Percentiles rank a stretch among this genome's conserved stretches.
phyloP scores from a whole-genome alignment of 1,139 yeast genomes.

The Sugiyamaella novakii region DNA sequence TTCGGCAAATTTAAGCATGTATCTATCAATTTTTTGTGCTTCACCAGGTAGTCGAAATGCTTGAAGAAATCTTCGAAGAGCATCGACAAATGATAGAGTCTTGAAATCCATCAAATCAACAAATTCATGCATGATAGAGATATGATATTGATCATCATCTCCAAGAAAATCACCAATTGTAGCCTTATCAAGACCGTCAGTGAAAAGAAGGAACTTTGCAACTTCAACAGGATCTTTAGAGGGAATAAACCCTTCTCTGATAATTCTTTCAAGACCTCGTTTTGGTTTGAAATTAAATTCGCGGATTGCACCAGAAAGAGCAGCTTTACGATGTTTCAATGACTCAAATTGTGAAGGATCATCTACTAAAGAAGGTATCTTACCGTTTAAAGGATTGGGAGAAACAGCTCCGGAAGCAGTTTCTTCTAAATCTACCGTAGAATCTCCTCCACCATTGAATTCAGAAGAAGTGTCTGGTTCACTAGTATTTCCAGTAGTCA shows the following conservation, averaged over 20 bases:
- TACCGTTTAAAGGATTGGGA: constrained; percentile 22
- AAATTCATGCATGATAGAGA: constrained; percentile 89
- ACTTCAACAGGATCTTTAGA: constrained; percentile 64
- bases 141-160: constrained; percentile 77
- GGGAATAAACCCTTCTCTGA: constrained; percentile 63
- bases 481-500: constrained; percentile 18
- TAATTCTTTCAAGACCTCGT: constrained; percentile 66
- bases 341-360: constrained; percentile 86
- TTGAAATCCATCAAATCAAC: constrained; percentile 85
- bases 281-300: constrained; percentile 86
- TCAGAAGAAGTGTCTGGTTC: constrained; percentile 10
- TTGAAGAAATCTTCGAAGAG: constrained; percentile 81
- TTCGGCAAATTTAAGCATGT: constrained; percentile 95
- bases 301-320: constrained; percentile 72
- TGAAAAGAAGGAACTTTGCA: constrained; percentile 71
- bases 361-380: constrained; percentile 44
- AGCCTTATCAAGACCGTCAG: constrained; percentile 83
- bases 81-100: constrained; percentile 72
- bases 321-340: constrained; percentile 80
- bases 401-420: constrained; percentile 20
- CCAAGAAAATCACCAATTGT: constrained; percentile 91
- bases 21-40: constrained; percentile 95
- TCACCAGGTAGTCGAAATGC: constrained; percentile 95
- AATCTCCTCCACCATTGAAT: constrained; percentile 7
- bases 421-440: constrained; percentile 14